phyloP scores from a whole-genome alignment of 306 rosid genomes.

The Fragaria vesca region DNA sequence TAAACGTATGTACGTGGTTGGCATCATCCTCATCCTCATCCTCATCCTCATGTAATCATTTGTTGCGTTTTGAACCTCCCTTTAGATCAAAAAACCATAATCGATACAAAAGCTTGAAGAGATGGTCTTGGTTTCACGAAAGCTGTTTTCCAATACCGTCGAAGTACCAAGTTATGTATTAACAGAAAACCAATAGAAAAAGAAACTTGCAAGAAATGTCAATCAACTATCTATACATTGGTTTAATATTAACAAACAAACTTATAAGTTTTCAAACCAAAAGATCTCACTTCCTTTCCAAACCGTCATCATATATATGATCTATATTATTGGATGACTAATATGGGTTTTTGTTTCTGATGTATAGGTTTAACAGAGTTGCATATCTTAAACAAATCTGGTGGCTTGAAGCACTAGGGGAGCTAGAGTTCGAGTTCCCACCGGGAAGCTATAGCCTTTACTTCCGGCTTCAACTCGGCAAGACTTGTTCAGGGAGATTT shows the following conservation, averaged over 20 bases:
- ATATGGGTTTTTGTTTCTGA: background rate
- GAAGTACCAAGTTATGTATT: background rate
- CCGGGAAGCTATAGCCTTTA: constrained; percentile 54
- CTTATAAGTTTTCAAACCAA: background rate
- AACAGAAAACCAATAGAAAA: background rate
- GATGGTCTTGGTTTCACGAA: background rate
- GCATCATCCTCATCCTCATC: background rate
- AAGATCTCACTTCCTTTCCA: too few species aligned
- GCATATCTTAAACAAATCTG: constrained; percentile 86
- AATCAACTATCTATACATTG: background rate
- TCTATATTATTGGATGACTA: background rate
- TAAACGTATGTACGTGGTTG: background rate
- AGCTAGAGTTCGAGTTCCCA: constrained; percentile 72
- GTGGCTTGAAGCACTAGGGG: constrained; percentile 88
- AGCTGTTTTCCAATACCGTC: background rate
- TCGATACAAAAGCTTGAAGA: background rate
- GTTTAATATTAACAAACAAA: background rate
- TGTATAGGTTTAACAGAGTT: constrained; percentile 55
- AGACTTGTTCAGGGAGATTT: constrained; percentile 42
- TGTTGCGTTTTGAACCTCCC: constrained; percentile 8
- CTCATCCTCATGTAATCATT: background rate
- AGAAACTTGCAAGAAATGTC: background rate
- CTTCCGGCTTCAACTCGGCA: constrained; percentile 76
- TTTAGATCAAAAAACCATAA: background rate
- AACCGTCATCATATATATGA: background rate